Evolutionary conservation across 164 flowering plant genomes (phyloP).

Genomic region (Echeveria elegans): DNA sequence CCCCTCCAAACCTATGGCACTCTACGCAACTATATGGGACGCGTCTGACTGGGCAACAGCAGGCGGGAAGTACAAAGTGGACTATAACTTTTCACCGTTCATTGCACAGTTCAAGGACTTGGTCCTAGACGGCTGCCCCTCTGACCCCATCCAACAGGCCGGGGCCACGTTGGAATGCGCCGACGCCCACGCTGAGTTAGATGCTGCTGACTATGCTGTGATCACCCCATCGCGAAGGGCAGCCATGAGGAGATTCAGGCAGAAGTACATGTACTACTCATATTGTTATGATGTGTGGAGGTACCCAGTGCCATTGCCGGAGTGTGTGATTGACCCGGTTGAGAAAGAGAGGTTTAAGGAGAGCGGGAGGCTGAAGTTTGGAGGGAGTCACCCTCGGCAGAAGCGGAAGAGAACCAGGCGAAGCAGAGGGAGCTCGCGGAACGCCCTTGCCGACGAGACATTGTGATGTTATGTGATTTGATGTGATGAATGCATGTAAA

Average conservation of each 20-base stretch:
- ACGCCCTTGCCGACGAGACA: background rate
- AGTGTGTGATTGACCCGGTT: constrained; percentile 50
- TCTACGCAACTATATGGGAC: constrained; percentile 96
- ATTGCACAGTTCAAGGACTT: constrained; percentile 56
- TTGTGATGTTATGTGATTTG: too few species aligned
- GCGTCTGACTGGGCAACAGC: constrained; percentile 87
- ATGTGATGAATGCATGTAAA: background rate
- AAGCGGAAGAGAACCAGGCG: constrained; percentile 25
- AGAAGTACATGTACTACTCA: constrained; percentile 70
- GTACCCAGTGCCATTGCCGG: constrained; percentile 67
- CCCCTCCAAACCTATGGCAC: constrained; percentile 86
- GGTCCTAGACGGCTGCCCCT: constrained; percentile 57
- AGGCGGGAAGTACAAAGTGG: constrained; percentile 68
- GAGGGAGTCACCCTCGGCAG: constrained; percentile 24
- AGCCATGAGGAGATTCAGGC: constrained; percentile 60
- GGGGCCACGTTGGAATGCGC: constrained; percentile 6
- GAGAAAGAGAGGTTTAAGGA: constrained; percentile 58
- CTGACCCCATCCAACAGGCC: constrained; percentile 45
- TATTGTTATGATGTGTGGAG: constrained; percentile 72
- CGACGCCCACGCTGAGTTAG: constrained; percentile 24
- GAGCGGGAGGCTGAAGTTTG: constrained; percentile 55
- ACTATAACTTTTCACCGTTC: constrained; percentile 73
- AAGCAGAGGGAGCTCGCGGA: constrained; percentile 7
- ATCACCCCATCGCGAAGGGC: constrained; percentile 29
- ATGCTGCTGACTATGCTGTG: constrained; percentile 25